Evolutionary conservation across 1,284 basidiomycete genomes (phyloP), one percentile per base, ranked within the genome.

Genomic region (Moesziomyces aphidis): DNA sequence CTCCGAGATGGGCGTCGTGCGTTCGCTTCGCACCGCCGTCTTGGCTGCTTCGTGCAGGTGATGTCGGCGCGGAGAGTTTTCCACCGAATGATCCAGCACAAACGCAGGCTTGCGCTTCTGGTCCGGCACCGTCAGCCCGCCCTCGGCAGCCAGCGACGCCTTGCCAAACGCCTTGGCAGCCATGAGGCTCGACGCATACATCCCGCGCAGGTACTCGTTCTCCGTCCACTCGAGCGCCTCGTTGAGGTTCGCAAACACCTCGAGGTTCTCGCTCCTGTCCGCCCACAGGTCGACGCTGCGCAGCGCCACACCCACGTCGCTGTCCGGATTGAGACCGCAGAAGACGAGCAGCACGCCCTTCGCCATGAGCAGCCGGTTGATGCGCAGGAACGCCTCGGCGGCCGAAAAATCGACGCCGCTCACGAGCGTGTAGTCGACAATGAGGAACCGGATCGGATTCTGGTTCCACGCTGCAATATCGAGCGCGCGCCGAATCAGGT

Each of bases 321-420:
- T 67, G 3, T 82, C 81, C 1, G 87, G 87, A 1, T 61, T 73
- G 39, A 85, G 90, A 0, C 97, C 96, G 83, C 95, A 98, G 66
- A 98, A 89, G 19, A 98, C 93, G 24, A 99, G 88, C 1, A 91
- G 89, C 46, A 98, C 91, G 15, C 88, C 88, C 79, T 92, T 93
- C 13, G 90, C 89, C 13, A 89, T 87, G 23, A 98, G 87, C 19
- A 98, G 83, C 13, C 95, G 88, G 79, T 97, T 94, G 24, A 98
- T 89, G 23, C 96, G 89, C 51, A 97, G 92, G 78, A 98, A 95
- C 0, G 95, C 95, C 82, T 99, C 96, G 2, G 95, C 94, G 0
- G 95, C 90, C 0, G 93, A 95, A 88, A 98, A 92, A 85, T 99
- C 96, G 28, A 98, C 90, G 0, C 95, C 95, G 22, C 89, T 90